Evolutionary conservation across 257 asterid genomes (phyloP).

Genomic region (Solanum dulcamara): DNA sequence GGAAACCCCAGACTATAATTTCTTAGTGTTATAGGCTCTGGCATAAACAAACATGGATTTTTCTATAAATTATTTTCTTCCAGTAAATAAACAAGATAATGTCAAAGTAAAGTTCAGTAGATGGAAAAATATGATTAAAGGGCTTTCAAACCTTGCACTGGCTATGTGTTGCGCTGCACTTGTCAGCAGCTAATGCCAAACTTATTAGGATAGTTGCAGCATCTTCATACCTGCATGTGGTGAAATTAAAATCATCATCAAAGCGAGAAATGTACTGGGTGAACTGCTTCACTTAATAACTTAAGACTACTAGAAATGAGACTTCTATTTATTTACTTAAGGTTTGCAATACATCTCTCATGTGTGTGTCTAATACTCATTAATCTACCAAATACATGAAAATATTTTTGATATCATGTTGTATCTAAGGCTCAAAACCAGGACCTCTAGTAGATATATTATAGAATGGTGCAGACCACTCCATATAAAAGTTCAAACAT

Average conservation of each 20-base stretch:
- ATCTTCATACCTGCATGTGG: slow-evolving; percentile 59
- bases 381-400: background rate
- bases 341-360: background rate
- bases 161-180: slow-evolving; percentile 82
- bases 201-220: slow-evolving; percentile 69
- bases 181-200: slow-evolving; percentile 84
- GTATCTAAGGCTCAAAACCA: background rate
- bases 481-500: background rate
- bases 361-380: background rate
- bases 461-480: background rate
- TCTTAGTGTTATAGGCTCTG: background rate
- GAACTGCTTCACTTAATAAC: background rate
- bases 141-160: slow-evolving; percentile 73
- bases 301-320: background rate
- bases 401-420: background rate
- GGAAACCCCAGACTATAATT: background rate
- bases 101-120: background rate
- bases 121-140: background rate
- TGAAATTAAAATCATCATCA: slow-evolving; percentile 7
- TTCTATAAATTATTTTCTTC: background rate
- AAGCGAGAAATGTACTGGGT: background rate
- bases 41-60: background rate
- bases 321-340: background rate
- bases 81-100: background rate
- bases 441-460: background rate